Base-by-base conservation (phyloP, 805 yeast genomes). In the Saturnispora galanensis region DNA sequence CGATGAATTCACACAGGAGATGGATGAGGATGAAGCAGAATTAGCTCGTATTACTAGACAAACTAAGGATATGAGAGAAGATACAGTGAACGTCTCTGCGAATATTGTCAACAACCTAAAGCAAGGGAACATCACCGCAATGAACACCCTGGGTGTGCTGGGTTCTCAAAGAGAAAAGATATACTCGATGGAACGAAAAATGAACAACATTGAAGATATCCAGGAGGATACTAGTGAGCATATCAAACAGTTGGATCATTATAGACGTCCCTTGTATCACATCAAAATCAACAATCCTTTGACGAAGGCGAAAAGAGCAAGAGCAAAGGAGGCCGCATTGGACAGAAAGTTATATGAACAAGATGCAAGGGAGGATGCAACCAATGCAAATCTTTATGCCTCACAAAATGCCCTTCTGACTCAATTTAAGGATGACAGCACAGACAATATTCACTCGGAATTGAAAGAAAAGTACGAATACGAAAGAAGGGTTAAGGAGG, bases 151-250 rank as follows among this genome's bases (percentile, higher is more conserved):
- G 50, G 97, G 96, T 28, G 77, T 86, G 77, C 71, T 93, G 40
- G 98, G 98, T 21, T 76, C 89, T n/a, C 97, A 93, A 63, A 79
- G 93, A 46, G 96, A 88, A 59, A 71, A 86, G 40, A 68, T 93
- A 50, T 84, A 82, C 60, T 78, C 77, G 56, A 79, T 89, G 16
- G 96, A 93, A 59, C 76, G 77, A 51, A 81, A 81, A 52, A 44
- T 44, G 42, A 47, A 45, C 36, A 47, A 50, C 38, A 67, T 90
- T 52, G 76, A 84, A 44, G 66, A 84, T 44, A 86, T 94, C 42
- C 84, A 85, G 47, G 70, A 79, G 53, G 75, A 84, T 44, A 95
- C 95, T 5, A 88, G 83, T 50, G 85, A 79, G 35, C 84, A 85
- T 61, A 90, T 90, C 31, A 74, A 73, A 42, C 89, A 89, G 56